phyloP scores from a whole-genome alignment of 2,329 filamentous ascomycete species.

The Aspergillus clavatus region DNA sequence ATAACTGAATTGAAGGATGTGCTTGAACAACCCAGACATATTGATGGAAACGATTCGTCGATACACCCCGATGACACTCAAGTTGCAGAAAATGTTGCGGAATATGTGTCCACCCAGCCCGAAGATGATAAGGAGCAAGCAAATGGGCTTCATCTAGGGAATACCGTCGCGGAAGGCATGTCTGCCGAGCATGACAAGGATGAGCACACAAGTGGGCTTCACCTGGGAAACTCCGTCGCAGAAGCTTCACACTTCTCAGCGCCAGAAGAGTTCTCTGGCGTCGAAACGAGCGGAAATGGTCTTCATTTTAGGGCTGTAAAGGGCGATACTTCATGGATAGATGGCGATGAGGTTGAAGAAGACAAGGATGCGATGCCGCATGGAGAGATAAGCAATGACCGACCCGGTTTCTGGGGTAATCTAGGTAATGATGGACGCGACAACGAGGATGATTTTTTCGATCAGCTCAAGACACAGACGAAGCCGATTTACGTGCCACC shows the following conservation, averaged over 20 bases:
- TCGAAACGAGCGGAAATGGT: background rate
- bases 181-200: background rate
- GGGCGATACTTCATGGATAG: conserved; percentile 1
- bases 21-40: background rate
- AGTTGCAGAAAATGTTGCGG: background rate
- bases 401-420: conserved; percentile 41
- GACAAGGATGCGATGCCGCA: conserved; percentile 7
- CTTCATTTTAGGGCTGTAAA: background rate
- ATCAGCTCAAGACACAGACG: conserved; percentile 42
- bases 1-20: background rate
- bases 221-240: background rate
- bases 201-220: background rate
- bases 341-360: conserved; percentile 4
- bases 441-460: conserved; percentile 57
- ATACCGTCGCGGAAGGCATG: background rate
- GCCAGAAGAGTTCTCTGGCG: background rate
- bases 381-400: conserved; percentile 10
- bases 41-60: background rate
- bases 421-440: conserved; percentile 44
- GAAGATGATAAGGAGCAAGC: background rate
- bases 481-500: conserved; percentile 35
- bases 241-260: background rate
- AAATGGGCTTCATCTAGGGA: background rate
- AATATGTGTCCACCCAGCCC: background rate
- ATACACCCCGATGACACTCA: background rate